These are phyloP conservation scores for Clohesyomyces aquaticus DNA, from an alignment of 495 filamentous ascomycete genomes.

Conservation along the genomic window DNA sequence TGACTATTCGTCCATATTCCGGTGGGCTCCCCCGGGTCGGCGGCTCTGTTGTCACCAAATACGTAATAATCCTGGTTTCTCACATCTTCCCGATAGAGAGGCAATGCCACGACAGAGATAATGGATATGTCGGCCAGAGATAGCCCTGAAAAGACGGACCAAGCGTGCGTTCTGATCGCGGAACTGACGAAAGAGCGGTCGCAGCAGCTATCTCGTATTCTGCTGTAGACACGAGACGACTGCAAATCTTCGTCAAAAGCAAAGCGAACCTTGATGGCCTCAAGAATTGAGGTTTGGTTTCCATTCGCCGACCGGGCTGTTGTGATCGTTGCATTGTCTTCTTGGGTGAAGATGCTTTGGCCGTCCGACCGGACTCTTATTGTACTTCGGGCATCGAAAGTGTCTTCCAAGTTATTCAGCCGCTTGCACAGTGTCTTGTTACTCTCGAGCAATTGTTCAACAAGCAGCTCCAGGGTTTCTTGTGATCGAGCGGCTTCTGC, in stretches of 20 bases:
- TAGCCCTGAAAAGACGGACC: not conserved
- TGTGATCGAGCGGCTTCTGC: slow-evolving; percentile 5
- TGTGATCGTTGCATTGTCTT: slow-evolving; percentile 1
- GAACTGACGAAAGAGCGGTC: not conserved
- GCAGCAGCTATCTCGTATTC: not conserved
- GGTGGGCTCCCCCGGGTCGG: too few relatives aligned
- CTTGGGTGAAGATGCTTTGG: not conserved
- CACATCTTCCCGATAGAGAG: not conserved
- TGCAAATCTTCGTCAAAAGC: not conserved
- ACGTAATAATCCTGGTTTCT: not conserved
- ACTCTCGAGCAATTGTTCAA: not conserved
- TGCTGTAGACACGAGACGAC: not conserved
- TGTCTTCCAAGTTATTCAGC: not conserved
- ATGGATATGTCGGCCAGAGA: not conserved
- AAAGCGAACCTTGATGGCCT: not conserved
- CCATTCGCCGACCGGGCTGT: not conserved
- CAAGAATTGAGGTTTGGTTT: not conserved
- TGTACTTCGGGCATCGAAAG: slow-evolving; percentile 1
- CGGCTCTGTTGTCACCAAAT: too few relatives aligned
- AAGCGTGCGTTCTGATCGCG: not conserved
- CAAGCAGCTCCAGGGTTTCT: not conserved
- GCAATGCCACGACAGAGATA: slow-evolving; percentile 1
- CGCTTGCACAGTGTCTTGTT: not conserved
- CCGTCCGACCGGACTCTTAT: not conserved
- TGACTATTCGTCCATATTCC: too few relatives aligned